Percentiles rank a stretch among this genome's conserved stretches.
These are phyloP conservation scores for Evernia prunastri DNA, from an alignment of 495 filamentous ascomycete species.

Conservation along the genomic window DNA sequence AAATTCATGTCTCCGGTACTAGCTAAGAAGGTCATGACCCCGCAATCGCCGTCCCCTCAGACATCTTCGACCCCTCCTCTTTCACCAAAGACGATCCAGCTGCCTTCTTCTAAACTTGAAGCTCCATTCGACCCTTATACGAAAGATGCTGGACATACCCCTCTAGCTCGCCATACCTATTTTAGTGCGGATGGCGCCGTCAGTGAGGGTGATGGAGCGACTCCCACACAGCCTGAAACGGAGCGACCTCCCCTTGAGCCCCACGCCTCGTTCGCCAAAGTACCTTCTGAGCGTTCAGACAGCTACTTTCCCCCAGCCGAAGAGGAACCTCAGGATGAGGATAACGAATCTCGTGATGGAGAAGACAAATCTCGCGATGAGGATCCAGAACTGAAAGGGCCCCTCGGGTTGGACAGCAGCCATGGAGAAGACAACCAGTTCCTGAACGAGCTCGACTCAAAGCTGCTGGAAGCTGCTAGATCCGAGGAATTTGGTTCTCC, in stretches of 20 bases:
- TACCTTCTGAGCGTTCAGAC: constrained; percentile 25
- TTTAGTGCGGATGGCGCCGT: constrained; percentile 15
- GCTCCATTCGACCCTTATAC: constrained; percentile 13
- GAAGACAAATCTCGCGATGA: constrained; percentile 9
- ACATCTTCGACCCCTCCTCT: constrained; percentile 13
- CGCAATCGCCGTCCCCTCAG: constrained; percentile 14
- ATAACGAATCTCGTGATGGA: not conserved
- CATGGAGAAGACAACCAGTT: constrained; percentile 20
- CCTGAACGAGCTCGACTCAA: constrained; percentile 24
- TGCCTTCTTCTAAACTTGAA: not conserved
- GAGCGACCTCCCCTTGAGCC: constrained; percentile 19
- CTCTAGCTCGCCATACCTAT: constrained; percentile 16
- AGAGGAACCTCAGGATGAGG: not conserved
- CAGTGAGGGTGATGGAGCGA: constrained; percentile 7
- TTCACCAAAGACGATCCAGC: constrained; percentile 5
- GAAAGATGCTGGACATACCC: constrained; percentile 27
- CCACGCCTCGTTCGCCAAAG: constrained; percentile 1
- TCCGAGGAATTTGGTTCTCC: not conserved
- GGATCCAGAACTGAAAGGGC: constrained; percentile 22
- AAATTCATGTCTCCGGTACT: not conserved
- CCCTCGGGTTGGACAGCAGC: constrained; percentile 23
- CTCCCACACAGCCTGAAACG: constrained; percentile 12
- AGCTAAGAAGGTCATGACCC: constrained; percentile 13
- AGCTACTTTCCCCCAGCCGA: constrained; percentile 22
- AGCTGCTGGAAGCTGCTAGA: constrained; percentile 21